A percentile compares a stretch with the other conserved stretches of the same genome.
Evolutionary conservation across 2,329 filamentous ascomycete genomes (phyloP).

Genomic region (Lecanicillium sp.): DNA sequence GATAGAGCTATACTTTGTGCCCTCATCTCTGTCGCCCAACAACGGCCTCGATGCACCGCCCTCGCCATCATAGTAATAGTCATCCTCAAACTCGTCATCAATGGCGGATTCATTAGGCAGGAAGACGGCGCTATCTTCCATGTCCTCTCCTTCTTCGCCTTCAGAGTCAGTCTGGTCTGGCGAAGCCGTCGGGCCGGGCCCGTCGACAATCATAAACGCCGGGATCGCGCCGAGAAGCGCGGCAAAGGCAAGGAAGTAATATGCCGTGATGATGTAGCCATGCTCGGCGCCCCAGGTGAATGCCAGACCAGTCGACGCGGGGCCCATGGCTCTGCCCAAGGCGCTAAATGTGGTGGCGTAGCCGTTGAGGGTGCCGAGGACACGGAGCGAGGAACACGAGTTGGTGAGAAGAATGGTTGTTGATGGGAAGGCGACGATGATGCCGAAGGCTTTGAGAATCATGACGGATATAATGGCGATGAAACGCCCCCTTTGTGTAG

Average conservation of each 20-base stretch:
- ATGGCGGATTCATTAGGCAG: constrained; percentile 16
- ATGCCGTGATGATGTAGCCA: constrained; percentile 72
- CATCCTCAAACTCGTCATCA: constrained; percentile 14
- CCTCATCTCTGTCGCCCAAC: constrained; percentile 5
- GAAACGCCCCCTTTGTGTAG: constrained; percentile 41
- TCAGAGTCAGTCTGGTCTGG: constrained; percentile 26
- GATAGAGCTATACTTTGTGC: constrained; percentile 1
- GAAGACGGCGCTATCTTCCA: constrained; percentile 13
- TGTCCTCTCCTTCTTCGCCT: constrained; percentile 16
- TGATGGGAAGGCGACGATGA: constrained; percentile 84
- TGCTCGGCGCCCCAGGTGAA: constrained; percentile 71
- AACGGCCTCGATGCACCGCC: constrained; percentile 10
- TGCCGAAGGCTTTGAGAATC: constrained; percentile 63
- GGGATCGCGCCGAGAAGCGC: constrained; percentile 61
- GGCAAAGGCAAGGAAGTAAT: constrained; percentile 66
- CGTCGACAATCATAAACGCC: constrained; percentile 66
- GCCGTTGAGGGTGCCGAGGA: constrained; percentile 85
- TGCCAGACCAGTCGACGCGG: constrained; percentile 61
- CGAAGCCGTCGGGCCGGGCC: constrained; percentile 52
- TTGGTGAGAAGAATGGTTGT: constrained; percentile 88
- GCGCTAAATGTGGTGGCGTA: constrained; percentile 79
- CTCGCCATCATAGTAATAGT: constrained; percentile 5
- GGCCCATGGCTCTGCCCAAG: constrained; percentile 71
- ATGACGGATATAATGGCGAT: constrained; percentile 59
- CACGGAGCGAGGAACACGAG: constrained; percentile 61